Percentiles rank a stretch among this genome's conserved stretches.
These are phyloP conservation scores for Quercus suber DNA, from an alignment of 306 rosid genomes.

Conservation along the genomic window DNA sequence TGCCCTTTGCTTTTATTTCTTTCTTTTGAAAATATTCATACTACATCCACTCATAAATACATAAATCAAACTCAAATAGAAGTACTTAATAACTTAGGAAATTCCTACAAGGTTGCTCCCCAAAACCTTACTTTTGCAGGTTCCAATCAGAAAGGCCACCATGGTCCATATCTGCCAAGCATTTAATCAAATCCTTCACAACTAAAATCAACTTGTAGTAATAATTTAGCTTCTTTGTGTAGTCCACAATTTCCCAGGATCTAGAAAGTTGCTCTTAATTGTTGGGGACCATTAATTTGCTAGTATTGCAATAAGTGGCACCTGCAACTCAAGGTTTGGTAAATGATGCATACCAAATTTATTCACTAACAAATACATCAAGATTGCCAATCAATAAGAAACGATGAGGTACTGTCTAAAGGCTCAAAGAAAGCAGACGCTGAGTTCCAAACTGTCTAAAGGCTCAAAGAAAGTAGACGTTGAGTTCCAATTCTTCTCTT, in stretches of 20 bases:
- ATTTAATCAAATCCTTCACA: not conserved
- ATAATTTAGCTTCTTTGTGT: not conserved
- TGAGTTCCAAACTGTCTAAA: constrained; percentile 10
- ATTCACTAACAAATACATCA: constrained; percentile 15
- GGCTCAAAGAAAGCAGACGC: constrained; percentile 24
- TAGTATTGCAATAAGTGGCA: not conserved
- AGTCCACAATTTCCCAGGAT: not conserved
- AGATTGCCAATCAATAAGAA: constrained; percentile 1
- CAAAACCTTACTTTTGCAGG: not conserved
- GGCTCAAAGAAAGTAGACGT: constrained; percentile 25
- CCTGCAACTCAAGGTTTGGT: constrained; percentile 1
- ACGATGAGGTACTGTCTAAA: constrained; percentile 1
- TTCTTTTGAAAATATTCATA: not conserved
- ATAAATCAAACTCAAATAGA: not conserved
- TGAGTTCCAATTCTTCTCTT: constrained; percentile 63
- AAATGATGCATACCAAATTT: constrained; percentile 7
- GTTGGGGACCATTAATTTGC: not conserved
- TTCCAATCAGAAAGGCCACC: not conserved
- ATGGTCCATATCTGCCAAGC: not conserved
- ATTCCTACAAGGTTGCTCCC: not conserved
- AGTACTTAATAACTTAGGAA: not conserved
- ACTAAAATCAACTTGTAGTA: not conserved
- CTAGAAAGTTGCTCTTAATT: not conserved
- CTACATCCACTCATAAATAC: not conserved
- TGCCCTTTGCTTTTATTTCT: not conserved